phyloP scores from a whole-genome alignment of 257 asterid species.

The Rhazya stricta region DNA sequence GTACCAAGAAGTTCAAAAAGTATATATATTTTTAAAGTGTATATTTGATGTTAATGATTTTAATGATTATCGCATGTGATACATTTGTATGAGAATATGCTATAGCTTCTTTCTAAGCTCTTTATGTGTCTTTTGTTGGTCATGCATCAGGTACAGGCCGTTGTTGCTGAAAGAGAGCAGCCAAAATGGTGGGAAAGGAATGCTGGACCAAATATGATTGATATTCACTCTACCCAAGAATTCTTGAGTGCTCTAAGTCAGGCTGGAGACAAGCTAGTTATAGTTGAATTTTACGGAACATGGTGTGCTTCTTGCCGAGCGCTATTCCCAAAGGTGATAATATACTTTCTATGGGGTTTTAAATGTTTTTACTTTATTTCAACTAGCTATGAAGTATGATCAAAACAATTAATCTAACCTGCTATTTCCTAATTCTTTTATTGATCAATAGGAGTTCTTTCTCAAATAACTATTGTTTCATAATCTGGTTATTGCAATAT shows the following conservation, averaged over 20 bases:
- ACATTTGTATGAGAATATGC: background rate
- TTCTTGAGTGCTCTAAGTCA: conserved; percentile 63
- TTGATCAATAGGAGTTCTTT: background rate
- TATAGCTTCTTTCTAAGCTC: conserved; percentile 15
- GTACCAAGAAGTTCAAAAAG: background rate
- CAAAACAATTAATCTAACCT: background rate
- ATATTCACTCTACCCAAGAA: conserved; percentile 79
- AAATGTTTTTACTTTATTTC: background rate
- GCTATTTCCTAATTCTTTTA: background rate
- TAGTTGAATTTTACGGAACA: conserved; percentile 82
- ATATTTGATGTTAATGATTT: background rate
- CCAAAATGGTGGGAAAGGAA: conserved; percentile 92
- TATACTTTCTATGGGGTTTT: background rate
- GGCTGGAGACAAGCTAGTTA: conserved; percentile 81
- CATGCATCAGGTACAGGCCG: conserved; percentile 46
- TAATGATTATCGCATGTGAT: too few relatives aligned
- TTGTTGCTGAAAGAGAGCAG: conserved; percentile 56
- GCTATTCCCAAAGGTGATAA: conserved; percentile 70
- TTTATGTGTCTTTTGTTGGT: conserved; percentile 7
- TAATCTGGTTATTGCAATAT: background rate
- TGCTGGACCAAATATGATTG: conserved; percentile 87
- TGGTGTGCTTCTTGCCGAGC: conserved; percentile 98
- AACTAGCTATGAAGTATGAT: background rate
- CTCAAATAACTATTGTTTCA: background rate
- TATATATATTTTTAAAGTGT: background rate